A percentile compares a stretch with the other conserved stretches of the same genome.
These are phyloP conservation scores for Echeveria elegans DNA, from an alignment of 164 flowering plant genomes.

Conservation along the genomic window DNA sequence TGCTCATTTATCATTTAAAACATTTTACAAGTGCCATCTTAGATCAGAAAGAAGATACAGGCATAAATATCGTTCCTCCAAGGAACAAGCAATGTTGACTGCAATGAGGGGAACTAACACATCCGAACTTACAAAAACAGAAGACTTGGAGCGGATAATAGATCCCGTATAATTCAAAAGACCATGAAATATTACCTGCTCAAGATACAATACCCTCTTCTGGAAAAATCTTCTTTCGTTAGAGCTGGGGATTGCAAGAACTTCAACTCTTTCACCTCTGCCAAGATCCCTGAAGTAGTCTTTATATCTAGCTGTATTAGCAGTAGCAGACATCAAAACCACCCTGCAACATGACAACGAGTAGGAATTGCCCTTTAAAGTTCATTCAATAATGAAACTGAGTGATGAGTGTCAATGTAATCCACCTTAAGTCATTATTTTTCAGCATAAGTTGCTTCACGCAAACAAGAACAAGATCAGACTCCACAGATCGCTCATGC, in stretches of 20 bases:
- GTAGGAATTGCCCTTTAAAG: neutral
- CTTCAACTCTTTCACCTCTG: conserved; percentile 88
- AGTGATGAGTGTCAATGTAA: neutral
- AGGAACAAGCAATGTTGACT: neutral
- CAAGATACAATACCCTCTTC: conserved; percentile 65
- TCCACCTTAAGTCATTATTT: conserved; percentile 64
- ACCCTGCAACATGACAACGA: conserved; percentile 41
- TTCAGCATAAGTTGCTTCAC: conserved; percentile 79
- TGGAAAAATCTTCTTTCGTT: conserved; percentile 47
- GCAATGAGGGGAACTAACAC: neutral
- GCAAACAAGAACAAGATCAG: conserved; percentile 95
- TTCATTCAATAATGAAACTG: neutral
- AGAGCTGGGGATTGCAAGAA: conserved; percentile 74
- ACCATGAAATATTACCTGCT: conserved; percentile 47
- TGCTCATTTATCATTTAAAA: neutral
- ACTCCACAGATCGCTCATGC: conserved; percentile 98
- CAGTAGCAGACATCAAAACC: conserved; percentile 98
- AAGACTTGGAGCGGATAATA: neutral
- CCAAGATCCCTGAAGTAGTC: conserved; percentile 90
- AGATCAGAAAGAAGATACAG: neutral
- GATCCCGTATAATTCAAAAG: neutral
- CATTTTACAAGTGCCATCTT: neutral
- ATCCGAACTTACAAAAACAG: neutral
- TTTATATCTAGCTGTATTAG: conserved; percentile 68
- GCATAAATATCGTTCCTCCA: neutral